Conservation (phyloP, 2,329 filamentous ascomycete species). For the Trichophyton schoenleinii region DNA sequence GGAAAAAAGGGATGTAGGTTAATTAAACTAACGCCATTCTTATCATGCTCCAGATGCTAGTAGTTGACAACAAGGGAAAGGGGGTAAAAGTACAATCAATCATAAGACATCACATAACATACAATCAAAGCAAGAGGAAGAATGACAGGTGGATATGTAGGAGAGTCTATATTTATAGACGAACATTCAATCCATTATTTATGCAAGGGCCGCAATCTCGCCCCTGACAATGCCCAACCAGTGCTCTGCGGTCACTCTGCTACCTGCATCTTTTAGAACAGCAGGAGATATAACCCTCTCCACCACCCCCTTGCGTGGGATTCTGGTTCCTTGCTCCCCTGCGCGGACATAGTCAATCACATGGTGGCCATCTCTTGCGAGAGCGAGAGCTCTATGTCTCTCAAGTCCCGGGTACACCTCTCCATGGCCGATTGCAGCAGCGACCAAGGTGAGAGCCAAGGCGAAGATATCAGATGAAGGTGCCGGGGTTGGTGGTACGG, state of each 20-base stretch:
- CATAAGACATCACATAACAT: not conserved
- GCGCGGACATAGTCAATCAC: constrained; percentile 31
- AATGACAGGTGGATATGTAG: too few relatives aligned
- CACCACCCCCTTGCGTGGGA: constrained; percentile 31
- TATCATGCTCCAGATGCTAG: not conserved
- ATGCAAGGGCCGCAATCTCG: not conserved
- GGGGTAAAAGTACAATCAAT: not conserved
- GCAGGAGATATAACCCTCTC: constrained; percentile 29
- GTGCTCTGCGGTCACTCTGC: constrained; percentile 21
- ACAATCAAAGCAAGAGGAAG: not conserved
- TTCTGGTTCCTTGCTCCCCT: constrained; percentile 25
- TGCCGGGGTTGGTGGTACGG: constrained; percentile 25
- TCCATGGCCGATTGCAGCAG: constrained; percentile 35
- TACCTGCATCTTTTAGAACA: constrained; percentile 26
- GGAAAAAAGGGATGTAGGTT: not conserved
- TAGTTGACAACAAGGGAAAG: not conserved
- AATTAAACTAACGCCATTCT: not conserved
- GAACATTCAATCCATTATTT: not conserved
- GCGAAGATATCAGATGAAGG: constrained; percentile 35
- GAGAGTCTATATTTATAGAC: not conserved
- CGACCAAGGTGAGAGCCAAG: constrained; percentile 34
- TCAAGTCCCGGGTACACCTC: constrained; percentile 30
- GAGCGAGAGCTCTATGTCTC: constrained; percentile 30
- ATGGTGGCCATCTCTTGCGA: constrained; percentile 33
- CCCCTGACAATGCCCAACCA: constrained; percentile 18